Conservation (phyloP, 2,329 filamentous ascomycete species). For the Xylaria sp. region DNA sequence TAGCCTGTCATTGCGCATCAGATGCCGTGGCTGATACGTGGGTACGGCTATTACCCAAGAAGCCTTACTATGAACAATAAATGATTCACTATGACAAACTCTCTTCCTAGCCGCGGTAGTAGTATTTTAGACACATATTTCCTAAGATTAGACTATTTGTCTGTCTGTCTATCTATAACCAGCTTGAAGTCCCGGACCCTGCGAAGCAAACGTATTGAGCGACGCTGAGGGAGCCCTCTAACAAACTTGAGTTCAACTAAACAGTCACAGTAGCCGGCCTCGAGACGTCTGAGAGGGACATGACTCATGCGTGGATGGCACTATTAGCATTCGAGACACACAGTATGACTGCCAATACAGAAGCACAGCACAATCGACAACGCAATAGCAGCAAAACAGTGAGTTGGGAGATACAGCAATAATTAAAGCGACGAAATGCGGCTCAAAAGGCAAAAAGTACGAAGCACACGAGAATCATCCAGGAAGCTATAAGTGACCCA, state of each 20-base stretch:
- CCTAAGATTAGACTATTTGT: no score
- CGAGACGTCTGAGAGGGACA: background rate
- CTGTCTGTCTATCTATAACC: no score
- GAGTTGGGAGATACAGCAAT: background rate
- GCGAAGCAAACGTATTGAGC: background rate
- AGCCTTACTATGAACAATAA: background rate
- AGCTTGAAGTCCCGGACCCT: background rate
- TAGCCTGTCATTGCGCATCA: background rate
- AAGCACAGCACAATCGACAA: background rate
- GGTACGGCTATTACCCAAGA: background rate
- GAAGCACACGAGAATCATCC: background rate
- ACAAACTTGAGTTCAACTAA: no score
- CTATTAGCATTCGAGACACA: no score
- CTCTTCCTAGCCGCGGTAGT: background rate
- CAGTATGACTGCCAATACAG: no score
- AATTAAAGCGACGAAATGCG: background rate
- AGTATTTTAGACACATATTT: no score
- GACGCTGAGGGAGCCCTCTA: no score
- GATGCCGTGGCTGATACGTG: conserved; percentile 1
- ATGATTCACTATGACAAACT: conserved; percentile 19
- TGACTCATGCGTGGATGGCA: background rate
- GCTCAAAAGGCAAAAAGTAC: background rate
- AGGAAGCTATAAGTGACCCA: background rate
- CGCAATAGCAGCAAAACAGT: background rate
- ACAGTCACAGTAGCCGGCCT: background rate